These are phyloP conservation scores for Monilinia aucupariae DNA, from an alignment of 2,329 filamentous ascomycete species.

Conservation along the genomic window DNA sequence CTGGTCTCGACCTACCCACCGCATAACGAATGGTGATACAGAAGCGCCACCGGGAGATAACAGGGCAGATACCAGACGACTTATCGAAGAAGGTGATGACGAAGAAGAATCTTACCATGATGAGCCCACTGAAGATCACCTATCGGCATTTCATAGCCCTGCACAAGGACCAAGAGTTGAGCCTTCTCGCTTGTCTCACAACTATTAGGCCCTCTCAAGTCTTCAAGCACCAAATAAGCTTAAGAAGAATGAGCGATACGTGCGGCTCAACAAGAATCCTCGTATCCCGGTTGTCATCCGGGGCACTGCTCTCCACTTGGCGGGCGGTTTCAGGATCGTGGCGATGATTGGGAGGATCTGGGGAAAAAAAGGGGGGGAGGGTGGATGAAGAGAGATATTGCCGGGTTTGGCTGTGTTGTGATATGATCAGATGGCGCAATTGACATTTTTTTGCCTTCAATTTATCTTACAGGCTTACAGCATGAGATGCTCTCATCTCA, in stretches of 20 bases:
- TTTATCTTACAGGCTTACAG: slow-evolving; percentile 2
- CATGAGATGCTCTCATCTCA: background rate
- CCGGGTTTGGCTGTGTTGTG: background rate
- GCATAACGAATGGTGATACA: slow-evolving; percentile 9
- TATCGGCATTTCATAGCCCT: slow-evolving; percentile 1
- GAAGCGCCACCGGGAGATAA: slow-evolving; percentile 22
- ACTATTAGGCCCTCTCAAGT: slow-evolving; percentile 5
- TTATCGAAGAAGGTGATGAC: slow-evolving; percentile 28
- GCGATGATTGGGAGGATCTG: slow-evolving; percentile 2
- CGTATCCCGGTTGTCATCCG: background rate
- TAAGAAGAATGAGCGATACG: background rate
- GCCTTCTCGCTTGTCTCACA: slow-evolving; percentile 24
- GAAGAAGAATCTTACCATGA: slow-evolving; percentile 26
- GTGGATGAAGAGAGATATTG: background rate
- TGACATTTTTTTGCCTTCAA: slow-evolving; percentile 7
- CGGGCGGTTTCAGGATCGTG: background rate
- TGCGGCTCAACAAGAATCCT: slow-evolving; percentile 9
- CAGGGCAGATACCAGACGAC: slow-evolving; percentile 23
- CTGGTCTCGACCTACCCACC: slow-evolving; percentile 23
- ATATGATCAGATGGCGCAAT: slow-evolving; percentile 4
- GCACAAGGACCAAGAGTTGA: slow-evolving; percentile 26
- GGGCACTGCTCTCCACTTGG: slow-evolving; percentile 11
- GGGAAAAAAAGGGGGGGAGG: background rate
- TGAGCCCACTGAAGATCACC: slow-evolving; percentile 18
- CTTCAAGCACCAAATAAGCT: background rate